A percentile compares a stretch with the other conserved stretches of the same genome.
Evolutionary conservation across 768 basidiomycete genomes (phyloP).

Genomic region (Pulveroboletus sp.): DNA sequence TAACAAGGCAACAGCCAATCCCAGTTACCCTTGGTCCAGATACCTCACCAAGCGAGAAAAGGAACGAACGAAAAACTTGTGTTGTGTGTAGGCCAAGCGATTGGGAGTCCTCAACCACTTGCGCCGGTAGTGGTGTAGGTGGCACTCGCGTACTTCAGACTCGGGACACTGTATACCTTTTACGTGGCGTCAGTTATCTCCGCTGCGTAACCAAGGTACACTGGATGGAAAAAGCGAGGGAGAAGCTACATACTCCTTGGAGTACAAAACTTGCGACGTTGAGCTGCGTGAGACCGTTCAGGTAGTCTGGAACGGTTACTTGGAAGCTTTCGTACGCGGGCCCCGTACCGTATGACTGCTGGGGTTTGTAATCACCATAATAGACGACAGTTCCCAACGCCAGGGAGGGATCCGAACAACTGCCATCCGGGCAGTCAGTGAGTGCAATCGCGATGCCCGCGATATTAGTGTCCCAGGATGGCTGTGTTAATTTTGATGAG

Average conservation of each 20-base stretch:
- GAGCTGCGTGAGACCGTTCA: not conserved
- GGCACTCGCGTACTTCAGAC: not conserved
- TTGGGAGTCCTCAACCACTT: not conserved
- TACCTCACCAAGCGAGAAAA: too few species aligned
- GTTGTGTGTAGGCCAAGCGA: not conserved
- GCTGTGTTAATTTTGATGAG: not conserved
- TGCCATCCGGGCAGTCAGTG: not conserved
- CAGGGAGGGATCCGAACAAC: not conserved
- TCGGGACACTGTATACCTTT: not conserved
- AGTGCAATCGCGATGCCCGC: conserved; percentile 2
- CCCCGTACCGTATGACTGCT: not conserved
- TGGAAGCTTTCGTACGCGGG: not conserved
- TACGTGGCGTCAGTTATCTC: not conserved
- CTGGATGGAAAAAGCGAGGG: too few species aligned
- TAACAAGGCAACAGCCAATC: too few species aligned
- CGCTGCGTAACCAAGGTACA: not conserved
- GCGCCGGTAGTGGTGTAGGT: rapidly evolving
- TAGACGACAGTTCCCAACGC: conserved; percentile 1
- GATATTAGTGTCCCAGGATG: not conserved
- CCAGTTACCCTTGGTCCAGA: too few species aligned
- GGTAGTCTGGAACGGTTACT: not conserved
- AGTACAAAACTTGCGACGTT: not conserved
- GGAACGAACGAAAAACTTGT: too few species aligned
- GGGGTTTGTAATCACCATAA: not conserved
- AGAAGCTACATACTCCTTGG: conserved; percentile 2